These are phyloP conservation scores for Raffaelea arxii DNA, from an alignment of 2,329 filamentous ascomycete species.

Conservation along the genomic window DNA sequence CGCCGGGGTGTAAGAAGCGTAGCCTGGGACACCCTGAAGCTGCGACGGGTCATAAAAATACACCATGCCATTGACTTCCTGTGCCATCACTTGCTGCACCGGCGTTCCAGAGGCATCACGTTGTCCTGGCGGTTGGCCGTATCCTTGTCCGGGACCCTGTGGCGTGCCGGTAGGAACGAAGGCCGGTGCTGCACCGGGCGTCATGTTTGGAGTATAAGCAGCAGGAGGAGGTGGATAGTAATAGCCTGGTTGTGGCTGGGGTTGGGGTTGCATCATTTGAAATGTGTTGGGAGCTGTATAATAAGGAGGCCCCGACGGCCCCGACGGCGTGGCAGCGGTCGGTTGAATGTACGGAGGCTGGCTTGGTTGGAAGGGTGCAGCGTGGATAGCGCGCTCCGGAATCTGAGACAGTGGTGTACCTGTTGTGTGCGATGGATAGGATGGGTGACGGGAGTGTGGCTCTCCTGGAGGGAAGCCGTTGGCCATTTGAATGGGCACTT, in stretches of 20 bases:
- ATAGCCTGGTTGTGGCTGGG: constrained; percentile 33
- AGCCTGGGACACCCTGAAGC: constrained; percentile 43
- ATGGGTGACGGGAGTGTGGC: constrained; percentile 55
- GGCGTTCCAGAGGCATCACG: constrained; percentile 21
- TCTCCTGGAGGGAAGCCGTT: constrained; percentile 37
- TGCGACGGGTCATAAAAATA: constrained; percentile 87
- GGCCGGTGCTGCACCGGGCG: constrained; percentile 36
- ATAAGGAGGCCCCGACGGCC: constrained; percentile 22
- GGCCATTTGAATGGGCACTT: constrained; percentile 68
- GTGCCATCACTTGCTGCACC: constrained; percentile 50
- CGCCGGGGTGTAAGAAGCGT: constrained; percentile 34
- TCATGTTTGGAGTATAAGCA: constrained; percentile 19
- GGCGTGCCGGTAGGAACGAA: constrained; percentile 46
- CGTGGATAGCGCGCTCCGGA: constrained; percentile 84
- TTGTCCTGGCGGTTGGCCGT: constrained; percentile 32
- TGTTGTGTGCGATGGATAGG: constrained; percentile 61
- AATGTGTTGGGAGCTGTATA: constrained; percentile 42
- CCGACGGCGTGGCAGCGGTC: constrained; percentile 14
- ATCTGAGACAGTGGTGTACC: constrained; percentile 85
- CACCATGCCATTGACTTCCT: constrained; percentile 91
- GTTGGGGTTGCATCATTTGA: constrained; percentile 47
- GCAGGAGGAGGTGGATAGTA: constrained; percentile 18
- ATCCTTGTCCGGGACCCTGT: constrained; percentile 20
- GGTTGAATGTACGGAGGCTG: constrained; percentile 30
- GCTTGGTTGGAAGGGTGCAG: constrained; percentile 77